phyloP scores from a whole-genome alignment of 768 basidiomycete species.

The Kwoniella europaea region DNA sequence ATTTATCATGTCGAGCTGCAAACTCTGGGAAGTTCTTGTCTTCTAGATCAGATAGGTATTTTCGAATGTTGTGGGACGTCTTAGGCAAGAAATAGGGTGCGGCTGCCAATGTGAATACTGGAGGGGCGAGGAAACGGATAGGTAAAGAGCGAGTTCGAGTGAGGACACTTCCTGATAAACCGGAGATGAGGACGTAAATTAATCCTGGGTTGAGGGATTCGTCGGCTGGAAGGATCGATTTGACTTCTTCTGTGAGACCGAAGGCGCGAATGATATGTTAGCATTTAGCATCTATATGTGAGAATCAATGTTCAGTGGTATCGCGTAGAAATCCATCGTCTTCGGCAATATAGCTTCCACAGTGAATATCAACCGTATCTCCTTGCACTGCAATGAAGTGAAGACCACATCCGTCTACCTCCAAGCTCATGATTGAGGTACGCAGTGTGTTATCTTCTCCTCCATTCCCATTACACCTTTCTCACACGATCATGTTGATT shows the following conservation, averaged over 20 bases:
- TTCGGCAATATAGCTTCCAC: too few species aligned
- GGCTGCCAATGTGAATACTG: slow-evolving; percentile 71
- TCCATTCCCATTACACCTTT: too few species aligned
- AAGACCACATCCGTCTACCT: not conserved
- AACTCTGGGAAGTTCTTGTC: slow-evolving; percentile 70
- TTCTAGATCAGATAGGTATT: slow-evolving; percentile 73
- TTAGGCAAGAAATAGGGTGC: slow-evolving; percentile 84
- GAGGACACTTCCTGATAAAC: slow-evolving; percentile 84
- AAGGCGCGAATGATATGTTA: not conserved
- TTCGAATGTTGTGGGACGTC: slow-evolving; percentile 71
- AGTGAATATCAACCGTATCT: too few species aligned
- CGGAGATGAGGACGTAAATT: slow-evolving; percentile 86
- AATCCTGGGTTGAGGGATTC: slow-evolving; percentile 87
- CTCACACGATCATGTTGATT: too few species aligned
- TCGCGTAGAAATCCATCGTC: too few species aligned
- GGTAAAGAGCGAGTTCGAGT: slow-evolving; percentile 75
- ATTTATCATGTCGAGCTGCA: slow-evolving; percentile 66
- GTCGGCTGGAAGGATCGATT: slow-evolving; percentile 75
- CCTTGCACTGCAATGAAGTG: not conserved
- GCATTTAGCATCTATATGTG: too few species aligned
- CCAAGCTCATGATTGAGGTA: too few species aligned
- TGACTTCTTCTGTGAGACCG: slow-evolving; percentile 69
- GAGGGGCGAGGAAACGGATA: slow-evolving; percentile 75
- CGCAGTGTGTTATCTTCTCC: too few species aligned
- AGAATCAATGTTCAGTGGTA: too few species aligned